These are phyloP conservation scores for Leonotis leonurus DNA, from an alignment of 257 asterid species.

Conservation along the genomic window DNA sequence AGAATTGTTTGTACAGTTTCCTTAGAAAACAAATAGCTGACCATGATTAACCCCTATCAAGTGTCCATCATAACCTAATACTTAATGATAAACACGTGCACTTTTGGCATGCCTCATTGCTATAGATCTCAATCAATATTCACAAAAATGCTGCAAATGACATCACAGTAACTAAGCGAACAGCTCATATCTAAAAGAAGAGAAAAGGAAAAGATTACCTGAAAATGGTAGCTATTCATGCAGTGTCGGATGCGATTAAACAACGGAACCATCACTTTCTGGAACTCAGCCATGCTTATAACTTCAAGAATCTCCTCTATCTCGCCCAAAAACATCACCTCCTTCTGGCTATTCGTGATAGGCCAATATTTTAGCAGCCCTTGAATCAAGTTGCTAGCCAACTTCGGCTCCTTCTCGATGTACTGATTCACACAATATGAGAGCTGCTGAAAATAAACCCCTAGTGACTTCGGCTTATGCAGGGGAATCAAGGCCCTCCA, in stretches of 20 bases:
- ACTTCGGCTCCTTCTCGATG: constrained; percentile 74
- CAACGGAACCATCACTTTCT: constrained; percentile 67
- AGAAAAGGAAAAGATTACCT: constrained; percentile 37
- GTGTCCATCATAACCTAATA: constrained; percentile 5
- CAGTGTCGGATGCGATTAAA: constrained; percentile 64
- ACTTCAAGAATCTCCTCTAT: constrained; percentile 75
- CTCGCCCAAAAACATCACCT: constrained; percentile 86
- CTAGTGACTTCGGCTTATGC: constrained; percentile 80
- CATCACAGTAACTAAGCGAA: constrained; percentile 1
- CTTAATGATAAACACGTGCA: neutral
- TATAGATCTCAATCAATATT: neutral
- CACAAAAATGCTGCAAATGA: neutral
- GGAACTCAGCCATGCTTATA: constrained; percentile 64
- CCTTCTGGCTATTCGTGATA: constrained; percentile 73
- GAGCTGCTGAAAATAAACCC: constrained; percentile 73
- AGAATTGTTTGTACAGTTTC: too few species aligned
- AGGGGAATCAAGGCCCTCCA: constrained; percentile 60
- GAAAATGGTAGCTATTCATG: constrained; percentile 70
- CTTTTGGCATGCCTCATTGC: neutral
- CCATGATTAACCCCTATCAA: too few species aligned
- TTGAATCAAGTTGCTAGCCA: constrained; percentile 52
- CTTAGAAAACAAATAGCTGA: too few species aligned
- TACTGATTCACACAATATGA: constrained; percentile 67
- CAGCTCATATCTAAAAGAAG: neutral
- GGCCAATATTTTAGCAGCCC: constrained; percentile 91